A percentile compares a stretch with the other conserved stretches of the same genome.
Evolutionary conservation across 768 basidiomycete species (phyloP).

Genomic region (Hygrophorus pudorinus): DNA sequence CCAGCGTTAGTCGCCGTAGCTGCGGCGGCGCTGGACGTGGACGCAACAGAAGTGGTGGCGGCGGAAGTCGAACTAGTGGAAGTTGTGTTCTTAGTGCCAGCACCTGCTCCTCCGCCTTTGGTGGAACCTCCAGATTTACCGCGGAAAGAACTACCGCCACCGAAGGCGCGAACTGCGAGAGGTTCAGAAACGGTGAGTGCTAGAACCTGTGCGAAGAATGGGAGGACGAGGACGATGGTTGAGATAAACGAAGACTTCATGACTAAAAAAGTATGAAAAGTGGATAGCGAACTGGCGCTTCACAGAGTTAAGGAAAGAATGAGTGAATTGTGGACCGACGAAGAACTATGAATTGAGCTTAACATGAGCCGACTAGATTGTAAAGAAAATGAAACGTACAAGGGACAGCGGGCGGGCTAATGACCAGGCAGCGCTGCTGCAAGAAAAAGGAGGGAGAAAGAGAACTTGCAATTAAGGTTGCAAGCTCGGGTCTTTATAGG

Average conservation of each 20-base stretch:
- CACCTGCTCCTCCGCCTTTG: not conserved
- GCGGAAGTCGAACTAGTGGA: not conserved
- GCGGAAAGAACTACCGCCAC: too few species aligned
- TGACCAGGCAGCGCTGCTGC: constrained; percentile 4
- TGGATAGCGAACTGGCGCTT: not conserved
- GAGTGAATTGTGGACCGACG: not conserved
- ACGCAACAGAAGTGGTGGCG: not conserved
- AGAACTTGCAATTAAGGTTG: not conserved
- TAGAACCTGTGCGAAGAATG: too few species aligned
- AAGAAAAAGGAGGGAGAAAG: not conserved
- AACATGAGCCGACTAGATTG: too few species aligned
- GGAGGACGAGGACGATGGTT: too few species aligned
- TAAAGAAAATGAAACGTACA: not conserved
- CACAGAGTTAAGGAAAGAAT: not conserved
- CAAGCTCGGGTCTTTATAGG: too few species aligned
- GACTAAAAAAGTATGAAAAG: too few species aligned
- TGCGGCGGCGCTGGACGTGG: too few species aligned
- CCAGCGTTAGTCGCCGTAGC: constrained; percentile 1
- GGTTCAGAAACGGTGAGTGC: too few species aligned
- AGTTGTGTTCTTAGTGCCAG: not conserved
- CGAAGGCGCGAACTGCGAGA: too few species aligned
- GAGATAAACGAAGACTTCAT: not conserved
- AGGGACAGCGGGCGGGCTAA: not conserved
- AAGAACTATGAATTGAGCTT: not conserved
- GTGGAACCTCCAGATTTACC: too few species aligned